Percentiles rank a stretch among this genome's conserved stretches.
phyloP scores from a whole-genome alignment of 768 basidiomycete species.

The Lentinula sp. region DNA sequence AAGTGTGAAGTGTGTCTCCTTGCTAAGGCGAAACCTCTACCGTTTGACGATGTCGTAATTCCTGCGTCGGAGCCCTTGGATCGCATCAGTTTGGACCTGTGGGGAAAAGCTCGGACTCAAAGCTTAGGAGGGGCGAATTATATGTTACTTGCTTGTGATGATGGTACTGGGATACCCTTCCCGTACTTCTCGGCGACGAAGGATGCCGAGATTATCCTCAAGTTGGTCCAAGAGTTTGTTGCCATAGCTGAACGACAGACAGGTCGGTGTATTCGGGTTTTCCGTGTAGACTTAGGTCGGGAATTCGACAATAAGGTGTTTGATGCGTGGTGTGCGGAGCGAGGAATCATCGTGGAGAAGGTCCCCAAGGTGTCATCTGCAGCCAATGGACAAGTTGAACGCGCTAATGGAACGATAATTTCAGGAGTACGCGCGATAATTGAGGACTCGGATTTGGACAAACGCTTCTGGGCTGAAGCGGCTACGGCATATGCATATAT shows the following conservation, averaged over 20 bases:
- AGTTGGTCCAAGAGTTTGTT: background rate
- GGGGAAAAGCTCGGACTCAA: background rate
- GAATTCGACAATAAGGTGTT: background rate
- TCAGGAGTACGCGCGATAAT: background rate
- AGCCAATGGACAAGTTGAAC: background rate
- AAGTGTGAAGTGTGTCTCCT: background rate
- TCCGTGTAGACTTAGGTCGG: background rate
- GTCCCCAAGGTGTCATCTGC: background rate
- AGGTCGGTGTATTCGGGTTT: background rate
- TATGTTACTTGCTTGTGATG: background rate
- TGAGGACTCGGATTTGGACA: background rate
- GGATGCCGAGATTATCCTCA: background rate
- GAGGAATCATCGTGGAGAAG: background rate
- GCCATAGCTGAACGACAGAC: background rate
- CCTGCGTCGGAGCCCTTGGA: background rate
- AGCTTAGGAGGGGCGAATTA: background rate
- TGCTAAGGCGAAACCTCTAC: background rate
- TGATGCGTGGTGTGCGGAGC: background rate
- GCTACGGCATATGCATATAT: background rate
- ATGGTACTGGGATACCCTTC: too few relatives aligned
- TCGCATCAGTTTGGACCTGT: background rate
- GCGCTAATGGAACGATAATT: background rate
- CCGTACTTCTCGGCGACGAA: background rate
- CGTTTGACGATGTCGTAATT: constrained; percentile 5
- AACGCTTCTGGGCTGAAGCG: background rate